Evolutionary conservation across 31 red algal species (phyloP).

Genomic region (Bonnemaisonia californica): DNA sequence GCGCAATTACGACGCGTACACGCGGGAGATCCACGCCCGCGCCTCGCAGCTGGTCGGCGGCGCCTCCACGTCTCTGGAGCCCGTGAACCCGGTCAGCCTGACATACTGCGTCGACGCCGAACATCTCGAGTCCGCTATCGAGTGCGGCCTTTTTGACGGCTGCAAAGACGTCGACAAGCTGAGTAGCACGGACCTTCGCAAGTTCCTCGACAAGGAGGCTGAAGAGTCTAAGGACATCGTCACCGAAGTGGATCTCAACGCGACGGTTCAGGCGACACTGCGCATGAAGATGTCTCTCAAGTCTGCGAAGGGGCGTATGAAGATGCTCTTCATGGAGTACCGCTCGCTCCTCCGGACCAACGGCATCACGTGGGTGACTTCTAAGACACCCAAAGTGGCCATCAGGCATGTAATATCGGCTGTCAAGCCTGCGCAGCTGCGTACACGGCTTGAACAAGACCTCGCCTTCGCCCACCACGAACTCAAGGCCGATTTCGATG

Average conservation of each 20-base stretch:
- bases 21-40: slow-evolving; percentile 2
- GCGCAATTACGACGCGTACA: slow-evolving; percentile 13
- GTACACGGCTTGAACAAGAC: slow-evolving; percentile 13
- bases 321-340: slow-evolving; percentile 5
- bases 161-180: neutral
- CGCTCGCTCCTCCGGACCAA: slow-evolving; percentile 9
- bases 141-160: neutral
- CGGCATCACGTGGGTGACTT: slow-evolving; percentile 20
- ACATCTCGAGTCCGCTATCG: slow-evolving; percentile 8
- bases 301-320: slow-evolving; percentile 6
- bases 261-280: neutral
- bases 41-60: slow-evolving; percentile 13
- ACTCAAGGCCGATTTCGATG: slow-evolving; percentile 11
- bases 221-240: slow-evolving; percentile 10
- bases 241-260: neutral
- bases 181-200: neutral
- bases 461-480: slow-evolving; percentile 14
- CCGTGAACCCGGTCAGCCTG: neutral
- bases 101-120: slow-evolving; percentile 33
- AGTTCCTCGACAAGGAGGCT: neutral
- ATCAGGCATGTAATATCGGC: slow-evolving; percentile 13
- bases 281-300: slow-evolving; percentile 19
- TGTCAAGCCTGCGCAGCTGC: neutral
- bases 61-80: neutral
- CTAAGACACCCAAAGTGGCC: neutral